Evolutionary conservation across 78 protist species (phyloP).

Genomic region (Neovahlkampfia damariscottae): DNA sequence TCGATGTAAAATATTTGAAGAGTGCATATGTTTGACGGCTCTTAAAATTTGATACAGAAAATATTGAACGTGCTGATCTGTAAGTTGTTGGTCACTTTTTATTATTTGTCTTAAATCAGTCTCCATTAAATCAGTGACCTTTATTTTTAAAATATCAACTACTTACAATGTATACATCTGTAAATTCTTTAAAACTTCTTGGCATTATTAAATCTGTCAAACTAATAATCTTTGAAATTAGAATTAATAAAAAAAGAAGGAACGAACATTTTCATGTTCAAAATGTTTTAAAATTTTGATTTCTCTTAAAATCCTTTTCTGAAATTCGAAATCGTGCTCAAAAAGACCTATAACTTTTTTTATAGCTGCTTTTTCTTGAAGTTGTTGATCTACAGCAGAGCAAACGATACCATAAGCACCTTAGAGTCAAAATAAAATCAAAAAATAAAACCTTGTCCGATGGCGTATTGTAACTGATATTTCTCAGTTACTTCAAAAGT

Average conservation of each 20-base stretch:
- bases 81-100: constrained; percentile 16
- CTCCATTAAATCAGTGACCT: constrained; percentile 35
- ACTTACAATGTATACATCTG: constrained; percentile 31
- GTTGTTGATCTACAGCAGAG: constrained; percentile 10
- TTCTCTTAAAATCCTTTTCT: constrained; percentile 91
- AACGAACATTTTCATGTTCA: constrained; percentile 45
- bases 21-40: constrained; percentile 32
- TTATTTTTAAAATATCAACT: too few relatives aligned
- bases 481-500: constrained; percentile 1
- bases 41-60: constrained; percentile 40
- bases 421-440: background rate
- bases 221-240: background rate
- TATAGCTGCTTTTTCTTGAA: constrained; percentile 68
- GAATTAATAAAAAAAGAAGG: background rate
- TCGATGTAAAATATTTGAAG: constrained; percentile 25
- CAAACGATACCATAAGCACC: constrained; percentile 58
- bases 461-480: constrained; percentile 6
- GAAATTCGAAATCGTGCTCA: constrained; percentile 31
- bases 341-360: constrained; percentile 82
- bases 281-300: constrained; percentile 67
- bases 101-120: constrained; percentile 27
- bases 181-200: constrained; percentile 10
- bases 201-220: constrained; percentile 29
- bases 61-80: constrained; percentile 25
- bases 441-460: constrained; percentile 18